These are phyloP conservation scores for Saccharomyces hybrid DNA, from an alignment of 1,139 yeast genomes.

Conservation along the genomic window DNA sequence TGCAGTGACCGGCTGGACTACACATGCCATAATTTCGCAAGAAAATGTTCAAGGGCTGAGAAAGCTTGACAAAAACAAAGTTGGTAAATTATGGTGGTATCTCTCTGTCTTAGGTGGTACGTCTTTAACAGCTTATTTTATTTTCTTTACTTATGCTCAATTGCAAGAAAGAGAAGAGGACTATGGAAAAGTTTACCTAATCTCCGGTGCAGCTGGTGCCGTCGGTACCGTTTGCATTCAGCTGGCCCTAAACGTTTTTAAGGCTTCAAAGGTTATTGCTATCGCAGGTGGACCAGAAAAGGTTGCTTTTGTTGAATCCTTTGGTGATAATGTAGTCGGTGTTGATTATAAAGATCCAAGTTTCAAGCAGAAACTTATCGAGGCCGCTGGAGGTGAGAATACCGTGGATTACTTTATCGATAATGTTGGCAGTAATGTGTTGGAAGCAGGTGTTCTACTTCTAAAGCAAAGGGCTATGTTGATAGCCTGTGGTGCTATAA, in stretches of 20 bases:
- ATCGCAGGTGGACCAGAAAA: conserved; percentile 58
- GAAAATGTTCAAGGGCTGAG: conserved; percentile 5
- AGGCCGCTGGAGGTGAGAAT: conserved; percentile 40
- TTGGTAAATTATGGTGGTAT: conserved; percentile 37
- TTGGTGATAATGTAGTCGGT: conserved; percentile 47
- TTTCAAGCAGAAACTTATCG: conserved; percentile 38
- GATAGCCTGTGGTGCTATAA: conserved; percentile 55
- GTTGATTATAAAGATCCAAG: conserved; percentile 48
- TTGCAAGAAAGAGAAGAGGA: conserved; percentile 32
- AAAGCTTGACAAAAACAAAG: conserved; percentile 28
- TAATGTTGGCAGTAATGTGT: conserved; percentile 57
- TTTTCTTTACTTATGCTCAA: conserved; percentile 41
- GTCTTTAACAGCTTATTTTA: conserved; percentile 57
- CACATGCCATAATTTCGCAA: conserved; percentile 32
- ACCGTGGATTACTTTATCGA: conserved; percentile 45
- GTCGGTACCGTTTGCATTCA: conserved; percentile 60
- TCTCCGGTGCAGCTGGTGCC: conserved; percentile 68
- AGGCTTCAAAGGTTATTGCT: conserved; percentile 53
- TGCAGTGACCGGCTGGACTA: conserved; percentile 38
- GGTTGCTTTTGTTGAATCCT: conserved; percentile 44
- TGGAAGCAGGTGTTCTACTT: conserved; percentile 41
- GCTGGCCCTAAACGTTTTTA: conserved; percentile 46
- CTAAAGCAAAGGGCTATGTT: conserved; percentile 41
- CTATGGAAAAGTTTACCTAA: conserved; percentile 39
- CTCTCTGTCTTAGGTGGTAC: conserved; percentile 49